phyloP scores from a whole-genome alignment of 1,139 yeast species.

The Blastobotrys apis region DNA sequence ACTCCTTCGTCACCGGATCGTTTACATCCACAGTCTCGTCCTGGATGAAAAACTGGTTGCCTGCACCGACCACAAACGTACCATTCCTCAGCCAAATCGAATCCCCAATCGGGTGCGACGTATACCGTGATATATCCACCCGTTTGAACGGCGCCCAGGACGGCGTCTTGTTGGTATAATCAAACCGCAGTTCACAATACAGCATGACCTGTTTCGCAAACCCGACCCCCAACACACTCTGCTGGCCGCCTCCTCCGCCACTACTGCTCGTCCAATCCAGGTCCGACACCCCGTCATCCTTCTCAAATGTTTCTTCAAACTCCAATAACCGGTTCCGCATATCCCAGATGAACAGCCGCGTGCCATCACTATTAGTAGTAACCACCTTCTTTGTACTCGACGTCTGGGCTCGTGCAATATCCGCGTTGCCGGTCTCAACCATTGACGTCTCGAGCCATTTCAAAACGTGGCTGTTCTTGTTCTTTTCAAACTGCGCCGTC shows the following conservation, averaged over 20 bases:
- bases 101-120: slow-evolving; percentile 82
- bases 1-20: slow-evolving; percentile 45
- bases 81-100: slow-evolving; percentile 83
- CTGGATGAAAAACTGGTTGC: slow-evolving; percentile 81
- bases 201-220: slow-evolving; percentile 55
- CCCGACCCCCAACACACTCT: slow-evolving; percentile 77
- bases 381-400: slow-evolving; percentile 76
- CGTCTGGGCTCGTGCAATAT: slow-evolving; percentile 58
- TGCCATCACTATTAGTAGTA: slow-evolving; percentile 52
- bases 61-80: slow-evolving; percentile 75
- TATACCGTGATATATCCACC: slow-evolving; percentile 64
- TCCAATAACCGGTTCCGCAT: slow-evolving; percentile 63
- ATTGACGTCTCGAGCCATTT: slow-evolving; percentile 50
- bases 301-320: slow-evolving; percentile 44
- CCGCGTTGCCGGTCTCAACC: slow-evolving; percentile 52
- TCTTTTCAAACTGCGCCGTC: slow-evolving; percentile 37
- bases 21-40: slow-evolving; percentile 62
- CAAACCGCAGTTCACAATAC: slow-evolving; percentile 80
- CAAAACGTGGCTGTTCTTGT: too few relatives aligned
- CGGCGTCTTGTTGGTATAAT: slow-evolving; percentile 76
- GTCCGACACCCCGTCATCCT: slow-evolving; percentile 45
- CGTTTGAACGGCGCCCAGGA: slow-evolving; percentile 72
- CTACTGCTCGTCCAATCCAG: slow-evolving; percentile 75
- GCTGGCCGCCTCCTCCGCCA: slow-evolving; percentile 54
- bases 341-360: slow-evolving; percentile 71